phyloP scores from a whole-genome alignment of 257 asterid species.

The Nicotiana tabacum region DNA sequence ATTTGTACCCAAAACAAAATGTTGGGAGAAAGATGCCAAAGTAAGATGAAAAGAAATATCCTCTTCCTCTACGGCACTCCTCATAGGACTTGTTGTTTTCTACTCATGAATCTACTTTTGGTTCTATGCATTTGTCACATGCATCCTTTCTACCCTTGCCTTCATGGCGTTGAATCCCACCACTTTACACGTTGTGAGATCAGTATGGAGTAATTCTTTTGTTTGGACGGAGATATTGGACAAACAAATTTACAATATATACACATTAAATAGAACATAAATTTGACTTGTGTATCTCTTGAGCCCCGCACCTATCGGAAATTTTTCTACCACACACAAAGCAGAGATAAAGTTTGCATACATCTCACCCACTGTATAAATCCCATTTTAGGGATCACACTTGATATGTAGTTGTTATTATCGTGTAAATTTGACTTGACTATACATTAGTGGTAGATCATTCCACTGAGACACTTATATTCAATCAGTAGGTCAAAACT shows the following conservation, averaged over 20 bases:
- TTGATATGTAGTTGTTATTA: too few relatives aligned
- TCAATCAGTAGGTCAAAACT: not conserved
- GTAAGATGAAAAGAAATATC: not conserved
- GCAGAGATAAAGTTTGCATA: fast-evolving
- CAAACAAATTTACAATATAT: not conserved
- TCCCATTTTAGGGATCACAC: too few relatives aligned
- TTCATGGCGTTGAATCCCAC: slow-evolving; percentile 1
- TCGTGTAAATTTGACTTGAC: not conserved
- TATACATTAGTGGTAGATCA: not conserved
- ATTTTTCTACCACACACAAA: too few relatives aligned
- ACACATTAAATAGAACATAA: not conserved
- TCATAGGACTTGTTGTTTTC: not conserved
- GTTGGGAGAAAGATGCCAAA: not conserved
- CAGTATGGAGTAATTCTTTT: not conserved
- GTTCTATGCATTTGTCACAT: not conserved
- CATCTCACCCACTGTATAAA: too few relatives aligned
- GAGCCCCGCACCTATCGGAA: too few relatives aligned
- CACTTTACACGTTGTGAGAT: not conserved
- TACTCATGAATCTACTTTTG: slow-evolving; percentile 3
- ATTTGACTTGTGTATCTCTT: not conserved
- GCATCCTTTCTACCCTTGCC: not conserved
- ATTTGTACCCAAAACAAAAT: not conserved
- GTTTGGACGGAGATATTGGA: not conserved
- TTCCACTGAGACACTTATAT: not conserved
- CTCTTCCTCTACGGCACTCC: not conserved